Evolutionary conservation across 768 basidiomycete genomes (phyloP), one percentile per base, ranked within the genome.

Genomic region (Lentinula guzmanii): DNA sequence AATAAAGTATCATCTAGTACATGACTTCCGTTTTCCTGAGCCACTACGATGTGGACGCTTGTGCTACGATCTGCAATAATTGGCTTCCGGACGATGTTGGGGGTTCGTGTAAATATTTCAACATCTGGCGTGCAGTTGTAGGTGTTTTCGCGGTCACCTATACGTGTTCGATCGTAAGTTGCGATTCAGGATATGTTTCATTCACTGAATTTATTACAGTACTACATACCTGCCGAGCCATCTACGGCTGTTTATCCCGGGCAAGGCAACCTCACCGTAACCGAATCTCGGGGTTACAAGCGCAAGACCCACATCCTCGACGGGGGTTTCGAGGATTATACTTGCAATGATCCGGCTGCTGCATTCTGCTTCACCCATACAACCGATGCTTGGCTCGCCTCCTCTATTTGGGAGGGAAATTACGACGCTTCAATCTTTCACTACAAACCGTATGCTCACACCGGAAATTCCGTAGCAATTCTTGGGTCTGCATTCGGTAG

Each of bases 21-120:
- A 81, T 81, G 79, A 79, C 79, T 61, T 82, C 79, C 61, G 77
- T 74, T 10, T 80, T 80, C 70, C 69, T 81, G 18, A 76, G 78
- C 62, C 70, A 73, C 53, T 82, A 82, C 65, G 80, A 81, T 61
- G 77, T 78, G 54, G 64, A 72, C 7, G 77, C 77, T 5, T 82
- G 80, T 54, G 77, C 81, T 13, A 66, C 68, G 16, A 71, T 76
- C 34, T 82, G 81, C 66, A 80, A 78, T 60, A 70, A 69, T 11
- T 76, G 79, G 33, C 75, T 71, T 7, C 70, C 76, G 3, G 79
- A 82, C 61, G 65, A 70, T 5, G 63, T 63, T 35, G 79, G 79
- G 33, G 81, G 80, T 50, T 75, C 73, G 5, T 82, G 81, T 69
- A 74, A 76, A 58, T 82, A 75, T 72, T 80, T 82, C 70, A 82